These are phyloP conservation scores for Blastocystis sp. DNA, from an alignment of 352 stramenopile genomes.

Conservation along the genomic window DNA sequence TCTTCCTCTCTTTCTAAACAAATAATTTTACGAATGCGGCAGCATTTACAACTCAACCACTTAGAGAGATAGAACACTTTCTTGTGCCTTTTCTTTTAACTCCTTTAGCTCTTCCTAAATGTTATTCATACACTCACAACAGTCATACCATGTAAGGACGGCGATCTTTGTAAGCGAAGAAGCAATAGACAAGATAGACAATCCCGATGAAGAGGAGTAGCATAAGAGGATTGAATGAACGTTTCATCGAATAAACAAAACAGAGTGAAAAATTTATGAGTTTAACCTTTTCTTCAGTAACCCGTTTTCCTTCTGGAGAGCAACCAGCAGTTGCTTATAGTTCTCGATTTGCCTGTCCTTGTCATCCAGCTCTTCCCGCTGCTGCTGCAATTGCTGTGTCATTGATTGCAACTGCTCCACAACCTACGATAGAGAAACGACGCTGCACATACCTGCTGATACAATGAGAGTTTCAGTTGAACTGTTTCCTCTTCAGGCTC, in stretches of 20 bases:
- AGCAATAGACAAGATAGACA: neutral
- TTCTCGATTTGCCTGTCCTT: slow-evolving; percentile 31
- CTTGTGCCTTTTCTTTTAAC: neutral
- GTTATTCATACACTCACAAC: neutral
- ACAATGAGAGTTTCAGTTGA: slow-evolving; percentile 4
- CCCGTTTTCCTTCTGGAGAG: slow-evolving; percentile 27
- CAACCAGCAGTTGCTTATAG: neutral
- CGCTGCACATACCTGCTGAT: neutral
- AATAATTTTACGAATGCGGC: neutral
- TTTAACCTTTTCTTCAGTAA: neutral
- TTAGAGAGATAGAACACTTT: neutral
- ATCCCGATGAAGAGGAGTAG: neutral
- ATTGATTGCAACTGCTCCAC: neutral
- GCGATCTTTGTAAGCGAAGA: neutral
- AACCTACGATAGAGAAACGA: neutral
- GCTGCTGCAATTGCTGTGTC: neutral
- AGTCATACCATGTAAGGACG: neutral
- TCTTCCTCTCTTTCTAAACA: neutral
- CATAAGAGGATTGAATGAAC: slow-evolving; percentile 56
- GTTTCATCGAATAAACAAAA: slow-evolving; percentile 38
- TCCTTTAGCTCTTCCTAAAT: neutral
- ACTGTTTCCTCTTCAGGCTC: neutral
- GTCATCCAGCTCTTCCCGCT: neutral
- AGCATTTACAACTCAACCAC: neutral
- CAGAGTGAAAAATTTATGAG: slow-evolving; percentile 1